phyloP scores from a whole-genome alignment of 768 basidiomycete genomes.

The Pisolithus sp. region DNA sequence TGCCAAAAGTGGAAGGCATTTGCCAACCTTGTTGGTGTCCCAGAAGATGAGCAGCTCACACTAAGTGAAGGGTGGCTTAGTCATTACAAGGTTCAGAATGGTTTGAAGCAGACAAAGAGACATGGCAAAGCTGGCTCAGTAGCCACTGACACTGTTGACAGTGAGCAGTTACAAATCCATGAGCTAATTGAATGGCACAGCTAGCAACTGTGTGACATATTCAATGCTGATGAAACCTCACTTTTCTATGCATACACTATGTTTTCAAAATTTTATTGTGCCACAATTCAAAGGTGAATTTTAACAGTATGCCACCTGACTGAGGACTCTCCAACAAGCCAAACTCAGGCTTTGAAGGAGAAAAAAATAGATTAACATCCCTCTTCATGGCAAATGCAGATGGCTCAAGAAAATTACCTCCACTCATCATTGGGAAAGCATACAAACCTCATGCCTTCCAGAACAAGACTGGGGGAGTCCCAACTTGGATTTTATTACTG shows the following conservation, averaged over 20 bases:
- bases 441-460: conserved; percentile 13
- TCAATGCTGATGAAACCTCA: conserved; percentile 32
- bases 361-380: conserved; percentile 2
- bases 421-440: conserved; percentile 34
- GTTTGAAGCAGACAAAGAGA: neutral
- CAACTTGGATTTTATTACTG: conserved; percentile 31
- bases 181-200: conserved; percentile 22
- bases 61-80: conserved; percentile 28
- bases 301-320: conserved; percentile 3
- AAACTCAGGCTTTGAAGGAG: neutral
- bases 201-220: conserved; percentile 26
- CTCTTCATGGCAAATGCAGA: conserved; percentile 22
- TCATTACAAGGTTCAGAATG: neutral
- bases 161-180: conserved; percentile 19
- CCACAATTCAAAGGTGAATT: neutral
- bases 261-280: neutral
- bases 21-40: conserved; percentile 27
- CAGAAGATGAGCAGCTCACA: conserved; percentile 25
- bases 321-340: neutral
- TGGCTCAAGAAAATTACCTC: conserved; percentile 26
- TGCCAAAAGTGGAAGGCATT: conserved; percentile 28
- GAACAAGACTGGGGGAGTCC: neutral
- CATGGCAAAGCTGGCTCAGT: conserved; percentile 33
- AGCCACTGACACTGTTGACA: conserved; percentile 14
- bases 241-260: conserved; percentile 28